Evolutionary conservation across 805 yeast genomes (phyloP).

Genomic region (Kazachstania africana): DNA sequence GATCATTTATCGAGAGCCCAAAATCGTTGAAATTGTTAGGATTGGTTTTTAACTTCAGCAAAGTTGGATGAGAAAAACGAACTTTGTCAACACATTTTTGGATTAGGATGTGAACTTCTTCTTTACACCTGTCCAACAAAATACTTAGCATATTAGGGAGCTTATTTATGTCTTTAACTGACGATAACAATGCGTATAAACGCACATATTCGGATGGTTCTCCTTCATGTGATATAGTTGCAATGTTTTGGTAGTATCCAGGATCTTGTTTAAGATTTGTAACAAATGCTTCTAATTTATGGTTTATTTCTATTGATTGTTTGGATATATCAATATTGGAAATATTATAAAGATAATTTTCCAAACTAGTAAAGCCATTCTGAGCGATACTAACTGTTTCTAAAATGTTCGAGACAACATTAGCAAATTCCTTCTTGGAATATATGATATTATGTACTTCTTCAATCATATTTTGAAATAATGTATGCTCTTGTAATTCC

Average conservation of each 20-base stretch:
- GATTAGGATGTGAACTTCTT: constrained; percentile 54
- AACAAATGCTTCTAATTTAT: constrained; percentile 26
- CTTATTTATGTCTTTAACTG: constrained; percentile 49
- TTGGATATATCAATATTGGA: constrained; percentile 46
- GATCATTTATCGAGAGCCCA: constrained; percentile 34
- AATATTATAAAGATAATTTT: constrained; percentile 42
- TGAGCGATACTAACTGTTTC: constrained; percentile 12
- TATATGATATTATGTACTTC: constrained; percentile 65
- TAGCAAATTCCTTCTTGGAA: constrained; percentile 29
- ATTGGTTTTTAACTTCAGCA: constrained; percentile 22
- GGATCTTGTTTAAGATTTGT: neutral
- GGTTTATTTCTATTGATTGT: constrained; percentile 32
- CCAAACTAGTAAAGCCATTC: constrained; percentile 33
- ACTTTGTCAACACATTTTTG: constrained; percentile 54
- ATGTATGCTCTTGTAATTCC: constrained; percentile 42
- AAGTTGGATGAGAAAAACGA: constrained; percentile 41
- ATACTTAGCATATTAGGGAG: constrained; percentile 46
- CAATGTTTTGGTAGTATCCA: constrained; percentile 1
- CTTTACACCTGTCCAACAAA: constrained; percentile 41
- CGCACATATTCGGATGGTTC: constrained; percentile 23
- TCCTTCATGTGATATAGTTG: neutral
- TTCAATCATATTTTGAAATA: constrained; percentile 65
- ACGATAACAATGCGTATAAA: constrained; percentile 37
- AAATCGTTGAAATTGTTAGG: constrained; percentile 15
- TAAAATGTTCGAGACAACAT: constrained; percentile 14